These are phyloP conservation scores for Actinidia chinensis DNA, from an alignment of 179 eudicot species.

Conservation along the genomic window DNA sequence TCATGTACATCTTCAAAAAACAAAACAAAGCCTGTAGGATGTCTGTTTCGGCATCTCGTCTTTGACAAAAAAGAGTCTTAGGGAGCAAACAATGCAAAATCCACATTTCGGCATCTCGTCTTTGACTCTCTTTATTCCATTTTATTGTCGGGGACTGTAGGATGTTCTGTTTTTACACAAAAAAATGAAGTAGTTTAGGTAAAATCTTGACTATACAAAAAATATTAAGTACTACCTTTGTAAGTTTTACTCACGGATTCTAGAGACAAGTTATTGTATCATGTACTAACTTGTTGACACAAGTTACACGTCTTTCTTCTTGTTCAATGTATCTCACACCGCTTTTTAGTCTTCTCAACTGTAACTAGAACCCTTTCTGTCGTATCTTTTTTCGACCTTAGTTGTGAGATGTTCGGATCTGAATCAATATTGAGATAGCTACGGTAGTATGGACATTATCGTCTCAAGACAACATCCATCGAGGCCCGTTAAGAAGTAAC, in stretches of 20 bases:
- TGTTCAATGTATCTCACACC: neutral
- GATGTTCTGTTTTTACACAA: too few relatives aligned
- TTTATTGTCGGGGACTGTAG: too few relatives aligned
- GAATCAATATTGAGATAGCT: neutral
- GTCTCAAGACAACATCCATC: neutral
- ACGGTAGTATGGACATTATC: neutral
- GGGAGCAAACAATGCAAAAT: too few relatives aligned
- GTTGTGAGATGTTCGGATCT: neutral
- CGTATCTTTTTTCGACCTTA: neutral
- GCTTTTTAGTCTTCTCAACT: neutral
- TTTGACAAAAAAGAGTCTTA: too few relatives aligned
- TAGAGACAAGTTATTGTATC: neutral
- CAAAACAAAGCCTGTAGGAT: too few relatives aligned
- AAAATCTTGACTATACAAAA: too few relatives aligned
- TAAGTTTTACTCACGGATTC: neutral
- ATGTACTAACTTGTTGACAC: neutral
- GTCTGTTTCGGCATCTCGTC: too few relatives aligned
- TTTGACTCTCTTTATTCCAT: too few relatives aligned
- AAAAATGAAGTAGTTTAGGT: too few relatives aligned
- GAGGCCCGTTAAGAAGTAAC: neutral
- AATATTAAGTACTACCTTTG: too few relatives aligned
- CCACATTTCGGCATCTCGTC: too few relatives aligned
- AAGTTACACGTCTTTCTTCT: neutral
- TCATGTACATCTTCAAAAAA: too few relatives aligned
- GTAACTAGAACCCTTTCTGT: neutral